Conservation (phyloP, 2,329 filamentous ascomycete species). For the Calonectria pteridis region DNA sequence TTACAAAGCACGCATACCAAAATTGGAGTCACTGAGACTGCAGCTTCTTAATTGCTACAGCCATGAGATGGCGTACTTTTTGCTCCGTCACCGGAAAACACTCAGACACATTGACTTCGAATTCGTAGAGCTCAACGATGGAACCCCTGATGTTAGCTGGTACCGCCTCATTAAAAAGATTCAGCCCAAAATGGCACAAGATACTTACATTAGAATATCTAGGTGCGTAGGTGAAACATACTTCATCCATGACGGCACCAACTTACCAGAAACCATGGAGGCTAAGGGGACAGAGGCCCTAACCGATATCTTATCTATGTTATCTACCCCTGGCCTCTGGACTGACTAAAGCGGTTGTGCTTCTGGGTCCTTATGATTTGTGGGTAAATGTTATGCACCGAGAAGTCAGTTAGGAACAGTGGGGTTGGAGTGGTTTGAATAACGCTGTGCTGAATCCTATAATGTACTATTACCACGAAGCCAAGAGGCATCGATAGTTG, state of each 20-base stretch:
- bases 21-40: not conserved
- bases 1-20: not conserved
- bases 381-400: not conserved
- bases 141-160: not conserved
- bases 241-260: not conserved
- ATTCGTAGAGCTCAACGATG: not conserved
- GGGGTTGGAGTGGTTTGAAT: not conserved
- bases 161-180: not conserved
- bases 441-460: not conserved
- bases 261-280: not conserved
- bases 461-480: not conserved
- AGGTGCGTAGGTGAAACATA: not conserved
- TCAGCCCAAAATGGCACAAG: not conserved
- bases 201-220: not conserved
- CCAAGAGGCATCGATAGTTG: not conserved
- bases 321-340: not conserved
- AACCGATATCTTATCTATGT: not conserved
- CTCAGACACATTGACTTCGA: not conserved
- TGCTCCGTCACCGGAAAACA: not conserved
- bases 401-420: not conserved
- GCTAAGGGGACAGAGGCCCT: not conserved
- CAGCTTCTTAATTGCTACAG: not conserved
- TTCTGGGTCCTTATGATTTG: not conserved
- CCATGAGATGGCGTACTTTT: not conserved
- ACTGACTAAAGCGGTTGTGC: not conserved